These are phyloP conservation scores for Amanita inopinata DNA, from an alignment of 768 basidiomycete genomes.

Conservation along the genomic window DNA sequence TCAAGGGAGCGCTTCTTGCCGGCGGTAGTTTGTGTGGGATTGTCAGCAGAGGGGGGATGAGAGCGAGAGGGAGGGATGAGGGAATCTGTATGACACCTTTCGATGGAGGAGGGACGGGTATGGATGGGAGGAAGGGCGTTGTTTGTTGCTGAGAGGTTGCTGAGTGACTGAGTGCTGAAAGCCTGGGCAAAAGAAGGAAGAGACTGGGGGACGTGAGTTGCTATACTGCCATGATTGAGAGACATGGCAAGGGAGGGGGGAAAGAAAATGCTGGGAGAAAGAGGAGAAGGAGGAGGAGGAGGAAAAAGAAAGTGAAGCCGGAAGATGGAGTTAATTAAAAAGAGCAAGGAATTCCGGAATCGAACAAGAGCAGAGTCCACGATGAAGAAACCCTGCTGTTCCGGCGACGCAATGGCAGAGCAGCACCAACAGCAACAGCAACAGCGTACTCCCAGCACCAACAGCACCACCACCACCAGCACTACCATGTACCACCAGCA, in stretches of 20 bases:
- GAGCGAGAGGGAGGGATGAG: slow-evolving; percentile 16
- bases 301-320: slow-evolving; percentile 10
- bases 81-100: slow-evolving; percentile 25
- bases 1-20: slow-evolving; percentile 38
- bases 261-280: slow-evolving; percentile 7
- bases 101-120: slow-evolving; percentile 24
- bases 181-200: slow-evolving; percentile 76
- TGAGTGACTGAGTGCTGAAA: slow-evolving; percentile 50
- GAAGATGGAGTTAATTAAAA: too few species aligned
- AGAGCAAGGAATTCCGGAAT: too few species aligned
- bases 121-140: slow-evolving; percentile 66
- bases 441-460: too few species aligned
- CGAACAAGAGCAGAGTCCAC: too few species aligned
- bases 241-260: slow-evolving; percentile 27
- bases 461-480: too few species aligned
- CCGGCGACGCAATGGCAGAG: too few species aligned
- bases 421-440: too few species aligned
- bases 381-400: too few species aligned
- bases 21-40: slow-evolving; percentile 14
- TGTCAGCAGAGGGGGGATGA: slow-evolving; percentile 23
- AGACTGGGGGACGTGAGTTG: slow-evolving; percentile 43
- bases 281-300: slow-evolving; percentile 9
- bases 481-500: too few species aligned
- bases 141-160: slow-evolving; percentile 35
- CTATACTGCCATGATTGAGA: slow-evolving; percentile 30